A percentile compares a stretch with the other conserved stretches of the same genome.
These are phyloP conservation scores for Gracilaria gracilis DNA, from an alignment of 23 red algal genomes.

Conservation along the genomic window DNA sequence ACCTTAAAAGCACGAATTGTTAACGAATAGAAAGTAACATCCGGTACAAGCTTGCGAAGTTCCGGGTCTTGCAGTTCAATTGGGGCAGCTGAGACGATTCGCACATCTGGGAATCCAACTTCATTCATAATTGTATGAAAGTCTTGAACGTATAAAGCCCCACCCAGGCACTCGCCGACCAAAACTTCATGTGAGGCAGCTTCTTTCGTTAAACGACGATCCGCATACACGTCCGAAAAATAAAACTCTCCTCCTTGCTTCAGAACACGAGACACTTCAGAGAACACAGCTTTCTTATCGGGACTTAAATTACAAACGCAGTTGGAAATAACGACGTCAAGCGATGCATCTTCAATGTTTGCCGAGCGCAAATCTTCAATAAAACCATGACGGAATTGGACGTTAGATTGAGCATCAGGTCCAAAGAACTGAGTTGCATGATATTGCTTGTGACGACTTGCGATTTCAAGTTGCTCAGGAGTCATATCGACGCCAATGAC, in stretches of 20 bases:
- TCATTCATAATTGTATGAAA: slow-evolving; percentile 73
- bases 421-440: slow-evolving; percentile 82
- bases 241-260: slow-evolving; percentile 90
- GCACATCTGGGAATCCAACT: slow-evolving; percentile 82
- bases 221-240: slow-evolving; percentile 91
- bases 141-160: slow-evolving; percentile 85
- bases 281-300: slow-evolving; percentile 81
- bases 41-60: slow-evolving; percentile 65
- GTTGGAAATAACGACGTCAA: slow-evolving; percentile 90
- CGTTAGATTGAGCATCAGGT: slow-evolving; percentile 45
- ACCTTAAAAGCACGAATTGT: slow-evolving; percentile 91
- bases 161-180: slow-evolving; percentile 85
- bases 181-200: slow-evolving; percentile 67
- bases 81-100: slow-evolving; percentile 73
- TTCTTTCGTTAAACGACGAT: slow-evolving; percentile 68
- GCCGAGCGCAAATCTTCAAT: slow-evolving; percentile 80
- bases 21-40: slow-evolving; percentile 79
- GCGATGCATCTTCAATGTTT: slow-evolving; percentile 73
- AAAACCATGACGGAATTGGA: slow-evolving; percentile 70
- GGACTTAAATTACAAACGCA: slow-evolving; percentile 89
- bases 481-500: slow-evolving; percentile 93
- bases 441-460: slow-evolving; percentile 62
- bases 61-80: slow-evolving; percentile 50
- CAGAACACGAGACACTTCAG: slow-evolving; percentile 74
- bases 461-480: slow-evolving; percentile 79